phyloP scores from a whole-genome alignment of 2,329 filamentous ascomycete species.

The Trichoderma koningiopsis region DNA sequence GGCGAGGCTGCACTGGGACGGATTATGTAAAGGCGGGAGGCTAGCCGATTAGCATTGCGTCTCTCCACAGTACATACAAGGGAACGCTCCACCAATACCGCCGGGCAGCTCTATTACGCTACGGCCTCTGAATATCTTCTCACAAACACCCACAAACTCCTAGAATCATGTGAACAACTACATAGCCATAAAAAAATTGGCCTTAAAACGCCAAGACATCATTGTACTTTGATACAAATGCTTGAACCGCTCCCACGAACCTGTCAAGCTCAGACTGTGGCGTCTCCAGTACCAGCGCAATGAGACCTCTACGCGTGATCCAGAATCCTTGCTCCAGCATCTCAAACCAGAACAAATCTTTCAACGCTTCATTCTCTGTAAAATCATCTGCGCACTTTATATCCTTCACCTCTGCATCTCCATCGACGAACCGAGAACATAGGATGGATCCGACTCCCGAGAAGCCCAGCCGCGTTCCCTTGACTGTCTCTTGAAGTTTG shows the following conservation, averaged over 20 bases:
- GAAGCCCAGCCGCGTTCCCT: slow-evolving; percentile 43
- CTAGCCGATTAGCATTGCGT: not conserved
- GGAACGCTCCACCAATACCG: not conserved
- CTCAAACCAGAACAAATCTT: slow-evolving; percentile 50
- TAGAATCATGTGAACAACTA: not conserved
- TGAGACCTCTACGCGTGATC: slow-evolving; percentile 45
- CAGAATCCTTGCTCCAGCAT: slow-evolving; percentile 50
- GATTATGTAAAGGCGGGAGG: not conserved
- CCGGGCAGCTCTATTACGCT: not conserved
- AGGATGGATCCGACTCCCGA: slow-evolving; percentile 43
- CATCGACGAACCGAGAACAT: slow-evolving; percentile 42
- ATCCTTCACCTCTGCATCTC: slow-evolving; percentile 29
- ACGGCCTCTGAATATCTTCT: too few species aligned
- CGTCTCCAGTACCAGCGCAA: slow-evolving; percentile 45
- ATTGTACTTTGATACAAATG: slow-evolving; percentile 38
- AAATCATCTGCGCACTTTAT: slow-evolving; percentile 37
- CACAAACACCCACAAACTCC: not conserved
- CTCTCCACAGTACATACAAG: too few species aligned
- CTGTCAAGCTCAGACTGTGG: slow-evolving; percentile 44
- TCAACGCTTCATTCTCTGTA: slow-evolving; percentile 38
- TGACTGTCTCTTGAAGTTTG: slow-evolving; percentile 37
- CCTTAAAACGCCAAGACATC: slow-evolving; percentile 27
- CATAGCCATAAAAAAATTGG: not conserved
- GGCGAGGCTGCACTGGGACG: not conserved
- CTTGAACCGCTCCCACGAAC: slow-evolving; percentile 43